A percentile compares a stretch with the other conserved stretches of the same genome.
phyloP scores from a whole-genome alignment of 345 rosid genomes.

The Euphorbia peplus region DNA sequence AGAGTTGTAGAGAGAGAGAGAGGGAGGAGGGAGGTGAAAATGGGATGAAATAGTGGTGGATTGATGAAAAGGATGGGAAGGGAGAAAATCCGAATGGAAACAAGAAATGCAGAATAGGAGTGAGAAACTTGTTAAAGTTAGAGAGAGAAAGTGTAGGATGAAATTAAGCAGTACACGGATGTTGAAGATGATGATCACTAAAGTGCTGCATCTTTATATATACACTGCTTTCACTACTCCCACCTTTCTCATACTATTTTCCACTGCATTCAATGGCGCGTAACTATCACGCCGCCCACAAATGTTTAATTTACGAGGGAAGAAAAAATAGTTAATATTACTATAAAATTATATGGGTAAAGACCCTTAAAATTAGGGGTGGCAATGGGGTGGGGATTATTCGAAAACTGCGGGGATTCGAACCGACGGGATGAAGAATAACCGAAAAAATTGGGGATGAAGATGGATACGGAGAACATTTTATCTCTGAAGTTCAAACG shows the following conservation, averaged over 20 bases:
- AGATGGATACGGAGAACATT: too few species aligned
- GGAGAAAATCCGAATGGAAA: slow-evolving; percentile 35
- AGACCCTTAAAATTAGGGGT: too few species aligned
- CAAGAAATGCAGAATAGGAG: slow-evolving; percentile 58
- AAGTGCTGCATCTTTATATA: slow-evolving; percentile 7
- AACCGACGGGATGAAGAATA: too few species aligned
- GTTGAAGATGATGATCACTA: slow-evolving; percentile 24
- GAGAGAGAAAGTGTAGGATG: slow-evolving; percentile 6
- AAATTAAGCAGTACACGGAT: slow-evolving; percentile 8
- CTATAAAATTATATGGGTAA: too few species aligned
- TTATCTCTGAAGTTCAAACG: too few species aligned
- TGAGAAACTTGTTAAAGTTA: slow-evolving; percentile 17
- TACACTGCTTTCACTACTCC: too few species aligned
- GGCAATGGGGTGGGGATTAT: too few species aligned
- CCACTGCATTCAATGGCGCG: slow-evolving; percentile 29
- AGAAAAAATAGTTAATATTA: too few species aligned
- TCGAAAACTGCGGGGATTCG: too few species aligned
- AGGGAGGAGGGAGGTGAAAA: slow-evolving; percentile 21
- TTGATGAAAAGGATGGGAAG: slow-evolving; percentile 25
- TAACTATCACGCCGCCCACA: slow-evolving; percentile 4
- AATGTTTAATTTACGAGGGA: background rate
- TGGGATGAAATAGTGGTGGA: slow-evolving; percentile 31
- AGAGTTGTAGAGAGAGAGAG: slow-evolving; percentile 20
- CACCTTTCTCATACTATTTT: background rate
- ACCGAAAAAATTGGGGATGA: too few species aligned